Evolutionary conservation across 306 rosid species (phyloP).

Genomic region (Ziziphus jujuba): DNA sequence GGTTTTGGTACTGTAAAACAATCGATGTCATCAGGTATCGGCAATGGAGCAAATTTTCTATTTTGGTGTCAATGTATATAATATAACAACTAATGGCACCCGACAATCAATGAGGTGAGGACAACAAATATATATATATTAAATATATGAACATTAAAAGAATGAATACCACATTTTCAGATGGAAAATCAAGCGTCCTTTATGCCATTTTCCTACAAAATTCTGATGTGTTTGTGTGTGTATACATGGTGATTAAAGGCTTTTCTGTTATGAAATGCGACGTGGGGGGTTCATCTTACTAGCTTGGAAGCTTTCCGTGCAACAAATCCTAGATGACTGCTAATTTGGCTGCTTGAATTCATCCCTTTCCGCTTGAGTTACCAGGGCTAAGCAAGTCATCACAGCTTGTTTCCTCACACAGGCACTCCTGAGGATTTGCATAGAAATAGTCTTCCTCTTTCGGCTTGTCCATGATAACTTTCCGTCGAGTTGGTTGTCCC

Average conservation of each 20-base stretch:
- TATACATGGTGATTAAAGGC: constrained; percentile 17
- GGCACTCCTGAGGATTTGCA: constrained; percentile 86
- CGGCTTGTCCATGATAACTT: constrained; percentile 59
- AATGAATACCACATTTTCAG: constrained; percentile 36
- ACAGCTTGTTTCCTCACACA: constrained; percentile 62
- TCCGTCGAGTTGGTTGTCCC: constrained; percentile 65
- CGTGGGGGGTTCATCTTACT: constrained; percentile 26
- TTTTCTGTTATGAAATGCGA: constrained; percentile 27
- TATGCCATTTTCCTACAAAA: constrained; percentile 52
- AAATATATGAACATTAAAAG: constrained; percentile 15
- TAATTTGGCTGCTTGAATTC: constrained; percentile 26
- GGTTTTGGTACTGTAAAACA: too few species aligned
- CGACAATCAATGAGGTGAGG: constrained; percentile 1
- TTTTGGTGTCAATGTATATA: neutral
- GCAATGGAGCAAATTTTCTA: too few species aligned
- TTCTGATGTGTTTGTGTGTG: constrained; percentile 38
- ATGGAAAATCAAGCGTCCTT: constrained; percentile 31
- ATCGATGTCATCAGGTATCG: too few species aligned
- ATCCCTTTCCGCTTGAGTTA: constrained; percentile 37
- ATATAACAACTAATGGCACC: constrained; percentile 16
- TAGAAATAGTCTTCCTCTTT: constrained; percentile 94
- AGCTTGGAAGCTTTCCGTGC: constrained; percentile 27
- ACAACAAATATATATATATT: constrained; percentile 22
- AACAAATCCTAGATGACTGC: constrained; percentile 22
- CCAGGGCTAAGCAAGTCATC: constrained; percentile 41